These are phyloP conservation scores for Parmelia sp. DNA, from an alignment of 495 filamentous ascomycete genomes.

Conservation along the genomic window DNA sequence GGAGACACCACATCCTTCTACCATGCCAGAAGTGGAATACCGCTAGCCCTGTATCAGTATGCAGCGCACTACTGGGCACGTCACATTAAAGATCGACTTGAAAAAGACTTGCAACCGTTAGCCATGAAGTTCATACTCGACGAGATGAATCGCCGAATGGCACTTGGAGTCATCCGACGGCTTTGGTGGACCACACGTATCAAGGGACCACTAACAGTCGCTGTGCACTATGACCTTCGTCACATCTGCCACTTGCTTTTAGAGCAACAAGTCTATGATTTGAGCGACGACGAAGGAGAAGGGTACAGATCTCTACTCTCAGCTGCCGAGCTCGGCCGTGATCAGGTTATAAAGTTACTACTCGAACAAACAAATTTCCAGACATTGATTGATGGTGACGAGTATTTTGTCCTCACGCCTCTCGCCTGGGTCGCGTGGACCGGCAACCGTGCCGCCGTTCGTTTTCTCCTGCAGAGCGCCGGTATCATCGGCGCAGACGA, in stretches of 20 bases:
- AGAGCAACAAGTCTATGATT: neutral
- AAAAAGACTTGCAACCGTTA: slow-evolving; percentile 4
- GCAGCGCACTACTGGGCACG: slow-evolving; percentile 38
- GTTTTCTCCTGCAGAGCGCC: neutral
- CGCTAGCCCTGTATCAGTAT: slow-evolving; percentile 27
- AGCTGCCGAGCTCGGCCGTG: slow-evolving; percentile 5
- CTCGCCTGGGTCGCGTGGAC: slow-evolving; percentile 5
- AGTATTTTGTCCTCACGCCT: neutral
- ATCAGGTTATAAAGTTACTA: slow-evolving; percentile 1
- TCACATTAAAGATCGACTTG: slow-evolving; percentile 29
- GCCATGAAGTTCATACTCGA: slow-evolving; percentile 5
- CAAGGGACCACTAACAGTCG: slow-evolving; percentile 1
- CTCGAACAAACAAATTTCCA: slow-evolving; percentile 1
- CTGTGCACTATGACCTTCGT: slow-evolving; percentile 2
- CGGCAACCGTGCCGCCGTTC: slow-evolving; percentile 4
- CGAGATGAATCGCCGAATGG: neutral
- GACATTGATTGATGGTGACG: neutral
- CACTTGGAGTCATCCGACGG: neutral
- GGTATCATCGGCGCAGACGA: neutral
- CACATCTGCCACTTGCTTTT: neutral
- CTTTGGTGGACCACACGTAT: slow-evolving; percentile 9
- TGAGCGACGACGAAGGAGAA: neutral
- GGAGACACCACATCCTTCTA: slow-evolving; percentile 27
- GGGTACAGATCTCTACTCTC: neutral
- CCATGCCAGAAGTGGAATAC: neutral